phyloP scores from a whole-genome alignment of 2,329 filamentous ascomycete species.

The Colletotrichum musicola region DNA sequence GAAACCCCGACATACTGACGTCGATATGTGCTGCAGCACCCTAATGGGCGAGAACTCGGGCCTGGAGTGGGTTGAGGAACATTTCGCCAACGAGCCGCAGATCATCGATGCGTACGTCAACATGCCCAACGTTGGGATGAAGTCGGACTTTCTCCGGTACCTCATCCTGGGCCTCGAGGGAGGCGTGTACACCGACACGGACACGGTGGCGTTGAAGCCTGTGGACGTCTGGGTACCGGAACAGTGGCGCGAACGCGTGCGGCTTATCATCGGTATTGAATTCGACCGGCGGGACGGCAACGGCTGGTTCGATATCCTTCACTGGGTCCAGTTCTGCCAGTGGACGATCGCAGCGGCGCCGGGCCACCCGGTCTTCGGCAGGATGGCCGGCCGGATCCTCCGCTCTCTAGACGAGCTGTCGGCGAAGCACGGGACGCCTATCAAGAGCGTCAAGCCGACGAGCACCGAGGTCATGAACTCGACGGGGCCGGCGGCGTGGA shows the following conservation, averaged over 20 bases:
- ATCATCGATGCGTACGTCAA: constrained; percentile 42
- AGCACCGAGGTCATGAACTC: constrained; percentile 48
- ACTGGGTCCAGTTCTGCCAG: constrained; percentile 42
- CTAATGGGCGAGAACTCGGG: constrained; percentile 44
- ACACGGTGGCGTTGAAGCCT: constrained; percentile 52
- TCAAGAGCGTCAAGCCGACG: constrained; percentile 39
- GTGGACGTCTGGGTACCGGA: constrained; percentile 51
- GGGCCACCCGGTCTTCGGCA: constrained; percentile 46
- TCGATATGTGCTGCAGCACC: constrained; percentile 33
- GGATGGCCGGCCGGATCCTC: constrained; percentile 44
- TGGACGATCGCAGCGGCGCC: constrained; percentile 43
- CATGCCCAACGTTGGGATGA: constrained; percentile 54
- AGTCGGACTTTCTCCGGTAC: constrained; percentile 77
- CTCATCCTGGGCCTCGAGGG: constrained; percentile 80
- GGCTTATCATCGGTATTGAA: constrained; percentile 46
- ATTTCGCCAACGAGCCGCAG: constrained; percentile 38
- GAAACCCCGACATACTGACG: too few species aligned
- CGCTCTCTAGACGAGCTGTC: constrained; percentile 40
- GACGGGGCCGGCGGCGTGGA: constrained; percentile 49
- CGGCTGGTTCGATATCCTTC: constrained; percentile 40
- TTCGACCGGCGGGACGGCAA: constrained; percentile 45
- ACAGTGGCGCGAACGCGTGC: constrained; percentile 28
- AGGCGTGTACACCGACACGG: constrained; percentile 75
- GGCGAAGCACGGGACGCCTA: neutral
- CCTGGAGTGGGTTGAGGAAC: constrained; percentile 42